Evolutionary conservation across 2,329 filamentous ascomycete genomes (phyloP).

Genomic region (Dactylella cylindrospora): DNA sequence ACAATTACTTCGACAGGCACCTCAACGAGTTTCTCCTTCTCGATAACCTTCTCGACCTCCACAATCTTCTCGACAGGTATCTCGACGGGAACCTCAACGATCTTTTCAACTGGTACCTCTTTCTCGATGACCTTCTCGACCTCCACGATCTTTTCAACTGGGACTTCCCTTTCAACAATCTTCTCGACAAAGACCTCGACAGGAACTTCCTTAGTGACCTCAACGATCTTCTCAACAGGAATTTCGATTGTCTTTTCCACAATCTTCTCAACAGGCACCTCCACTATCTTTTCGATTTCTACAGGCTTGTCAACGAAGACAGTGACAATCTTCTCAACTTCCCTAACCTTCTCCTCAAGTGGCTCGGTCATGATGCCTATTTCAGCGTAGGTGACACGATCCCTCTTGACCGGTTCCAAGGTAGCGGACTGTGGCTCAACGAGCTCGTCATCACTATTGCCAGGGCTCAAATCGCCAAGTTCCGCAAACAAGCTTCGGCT

Average conservation of each 20-base stretch:
- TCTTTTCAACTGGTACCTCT: constrained; percentile 11
- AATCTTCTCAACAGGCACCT: constrained; percentile 37
- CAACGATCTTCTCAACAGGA: constrained; percentile 11
- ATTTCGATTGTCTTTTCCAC: constrained; percentile 22
- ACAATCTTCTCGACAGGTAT: constrained; percentile 33
- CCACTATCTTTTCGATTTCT: constrained; percentile 18
- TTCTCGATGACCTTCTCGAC: constrained; percentile 20
- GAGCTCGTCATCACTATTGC: constrained; percentile 69
- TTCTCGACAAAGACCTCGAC: constrained; percentile 29
- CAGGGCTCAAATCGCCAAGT: constrained; percentile 68
- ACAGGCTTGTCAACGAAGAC: constrained; percentile 14
- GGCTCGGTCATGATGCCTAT: constrained; percentile 35
- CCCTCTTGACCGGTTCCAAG: constrained; percentile 32
- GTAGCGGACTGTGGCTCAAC: constrained; percentile 36
- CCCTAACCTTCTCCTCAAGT: constrained; percentile 28
- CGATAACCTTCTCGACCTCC: constrained; percentile 24
- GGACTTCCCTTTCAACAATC: constrained; percentile 19
- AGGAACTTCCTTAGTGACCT: constrained; percentile 25
- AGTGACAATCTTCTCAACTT: constrained; percentile 33
- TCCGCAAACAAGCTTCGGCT: constrained; percentile 82
- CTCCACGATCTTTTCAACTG: constrained; percentile 37
- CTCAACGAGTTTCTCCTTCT: constrained; percentile 28
- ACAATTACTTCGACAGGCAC: constrained; percentile 37
- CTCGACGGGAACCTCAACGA: constrained; percentile 17
- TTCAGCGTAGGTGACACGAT: constrained; percentile 20